phyloP scores from a whole-genome alignment of 768 basidiomycete species.

The Psilocybe azurescens region DNA sequence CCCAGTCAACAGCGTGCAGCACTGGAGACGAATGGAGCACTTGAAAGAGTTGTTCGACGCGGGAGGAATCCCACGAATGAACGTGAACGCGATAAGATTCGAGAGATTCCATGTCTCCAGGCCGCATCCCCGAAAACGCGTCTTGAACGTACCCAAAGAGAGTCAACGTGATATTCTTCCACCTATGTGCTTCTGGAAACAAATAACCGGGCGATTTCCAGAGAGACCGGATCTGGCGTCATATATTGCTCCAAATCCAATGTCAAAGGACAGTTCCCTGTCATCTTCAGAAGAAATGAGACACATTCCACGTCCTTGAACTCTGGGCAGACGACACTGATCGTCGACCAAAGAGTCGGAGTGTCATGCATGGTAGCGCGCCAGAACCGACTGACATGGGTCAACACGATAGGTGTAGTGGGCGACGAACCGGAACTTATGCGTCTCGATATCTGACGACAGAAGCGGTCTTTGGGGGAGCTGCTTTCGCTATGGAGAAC shows the following conservation, averaged over 20 bases:
- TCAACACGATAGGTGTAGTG: constrained; percentile 14
- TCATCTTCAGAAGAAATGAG: constrained; percentile 11
- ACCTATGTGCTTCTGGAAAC: constrained; percentile 11
- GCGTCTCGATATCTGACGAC: background rate
- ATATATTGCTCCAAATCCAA: constrained; percentile 16
- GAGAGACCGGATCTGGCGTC: constrained; percentile 15
- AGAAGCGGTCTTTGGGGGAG: constrained; percentile 6
- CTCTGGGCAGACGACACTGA: constrained; percentile 11
- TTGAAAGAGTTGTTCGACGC: constrained; percentile 1
- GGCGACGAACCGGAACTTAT: constrained; percentile 20
- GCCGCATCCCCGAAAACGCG: constrained; percentile 1
- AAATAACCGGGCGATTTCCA: constrained; percentile 14
- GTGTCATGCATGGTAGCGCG: constrained; percentile 5
- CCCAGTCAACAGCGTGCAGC: constrained; percentile 17
- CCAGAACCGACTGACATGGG: constrained; percentile 15
- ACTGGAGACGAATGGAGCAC: constrained; percentile 14
- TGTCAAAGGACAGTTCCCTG: constrained; percentile 13
- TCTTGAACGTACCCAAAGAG: constrained; percentile 7
- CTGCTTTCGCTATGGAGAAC: constrained; percentile 19
- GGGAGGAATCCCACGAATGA: constrained; percentile 4
- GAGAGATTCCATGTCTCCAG: constrained; percentile 5
- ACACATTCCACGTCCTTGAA: constrained; percentile 7
- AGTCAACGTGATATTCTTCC: constrained; percentile 12
- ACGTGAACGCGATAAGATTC: constrained; percentile 17
- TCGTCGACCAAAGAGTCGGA: constrained; percentile 20